These are phyloP conservation scores for Candida ulmi DNA, from an alignment of 805 yeast species.

Conservation along the genomic window DNA sequence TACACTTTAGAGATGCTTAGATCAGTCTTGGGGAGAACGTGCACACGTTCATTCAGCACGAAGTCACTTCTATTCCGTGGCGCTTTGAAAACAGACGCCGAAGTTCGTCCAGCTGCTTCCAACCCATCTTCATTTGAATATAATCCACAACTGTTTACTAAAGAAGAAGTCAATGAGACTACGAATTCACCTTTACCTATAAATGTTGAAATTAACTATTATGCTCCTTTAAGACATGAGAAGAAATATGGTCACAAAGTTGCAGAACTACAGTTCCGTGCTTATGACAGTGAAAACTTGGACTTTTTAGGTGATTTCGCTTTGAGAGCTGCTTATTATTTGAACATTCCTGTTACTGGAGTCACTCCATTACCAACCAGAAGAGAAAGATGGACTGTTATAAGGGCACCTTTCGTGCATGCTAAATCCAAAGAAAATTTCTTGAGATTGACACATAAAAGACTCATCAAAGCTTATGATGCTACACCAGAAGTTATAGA, in stretches of 20 bases:
- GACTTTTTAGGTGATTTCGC: conserved; percentile 82
- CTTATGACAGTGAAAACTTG: conserved; percentile 64
- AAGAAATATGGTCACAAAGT: conserved; percentile 67
- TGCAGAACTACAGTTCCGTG: conserved; percentile 70
- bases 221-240: conserved; percentile 70
- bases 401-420: conserved; percentile 87
- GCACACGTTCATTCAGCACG: conserved; percentile 8
- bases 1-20: not conserved
- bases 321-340: conserved; percentile 80
- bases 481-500: conserved; percentile 82
- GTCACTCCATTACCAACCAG: conserved; percentile 64
- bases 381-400: conserved; percentile 89
- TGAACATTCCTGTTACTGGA: conserved; percentile 82
- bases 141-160: conserved; percentile 31
- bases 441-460: conserved; percentile 78
- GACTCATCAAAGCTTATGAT: conserved; percentile 73
- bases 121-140: conserved; percentile 19
- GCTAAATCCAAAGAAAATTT: conserved; percentile 94
- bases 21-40: not conserved
- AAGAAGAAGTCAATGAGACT: conserved; percentile 28
- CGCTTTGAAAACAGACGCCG: conserved; percentile 7
- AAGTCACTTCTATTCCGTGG: conserved; percentile 6
- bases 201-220: conserved; percentile 74
- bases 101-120: conserved; percentile 4
- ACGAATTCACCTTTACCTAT: conserved; percentile 65